Evolutionary conservation across 805 yeast species (phyloP).

Genomic region (Wickerhamiella shivajii): DNA sequence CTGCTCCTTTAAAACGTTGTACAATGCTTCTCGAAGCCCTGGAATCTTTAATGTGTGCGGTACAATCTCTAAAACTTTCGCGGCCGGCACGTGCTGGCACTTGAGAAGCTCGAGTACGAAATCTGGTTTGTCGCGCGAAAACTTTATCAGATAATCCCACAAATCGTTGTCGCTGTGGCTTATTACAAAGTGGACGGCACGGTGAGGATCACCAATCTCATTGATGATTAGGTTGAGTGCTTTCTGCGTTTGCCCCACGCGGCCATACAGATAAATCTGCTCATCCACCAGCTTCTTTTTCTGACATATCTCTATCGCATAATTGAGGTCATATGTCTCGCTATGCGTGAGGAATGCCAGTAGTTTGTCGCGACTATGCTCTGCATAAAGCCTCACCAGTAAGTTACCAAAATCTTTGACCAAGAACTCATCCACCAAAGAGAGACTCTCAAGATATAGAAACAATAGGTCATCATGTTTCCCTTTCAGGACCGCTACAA

Average conservation of each 20-base stretch:
- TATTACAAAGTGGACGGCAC: slow-evolving; percentile 68
- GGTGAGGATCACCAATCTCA: slow-evolving; percentile 58
- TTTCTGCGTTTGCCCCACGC: slow-evolving; percentile 60
- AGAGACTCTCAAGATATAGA: slow-evolving; percentile 49
- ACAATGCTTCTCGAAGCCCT: slow-evolving; percentile 47
- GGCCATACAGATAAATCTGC: slow-evolving; percentile 66
- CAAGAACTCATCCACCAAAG: slow-evolving; percentile 39
- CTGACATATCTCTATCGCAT: slow-evolving; percentile 57
- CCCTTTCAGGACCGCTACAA: slow-evolving; percentile 33
- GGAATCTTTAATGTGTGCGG: slow-evolving; percentile 47
- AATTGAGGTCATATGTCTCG: slow-evolving; percentile 46
- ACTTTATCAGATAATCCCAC: slow-evolving; percentile 62
- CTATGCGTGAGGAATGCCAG: slow-evolving; percentile 44
- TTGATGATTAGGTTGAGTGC: slow-evolving; percentile 70
- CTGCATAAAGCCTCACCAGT: slow-evolving; percentile 48
- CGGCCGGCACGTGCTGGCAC: slow-evolving; percentile 35
- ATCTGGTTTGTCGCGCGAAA: slow-evolving; percentile 57
- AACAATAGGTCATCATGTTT: slow-evolving; percentile 28
- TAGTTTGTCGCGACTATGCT: slow-evolving; percentile 40
- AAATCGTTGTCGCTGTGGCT: slow-evolving; percentile 55
- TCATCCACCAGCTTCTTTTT: slow-evolving; percentile 43
- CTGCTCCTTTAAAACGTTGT: slow-evolving; percentile 48
- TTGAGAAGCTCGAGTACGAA: slow-evolving; percentile 64
- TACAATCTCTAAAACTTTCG: slow-evolving; percentile 51
- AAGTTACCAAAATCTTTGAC: slow-evolving; percentile 49